Evolutionary conservation across 345 rosid genomes (phyloP).

Genomic region (Heritiera littoralis): DNA sequence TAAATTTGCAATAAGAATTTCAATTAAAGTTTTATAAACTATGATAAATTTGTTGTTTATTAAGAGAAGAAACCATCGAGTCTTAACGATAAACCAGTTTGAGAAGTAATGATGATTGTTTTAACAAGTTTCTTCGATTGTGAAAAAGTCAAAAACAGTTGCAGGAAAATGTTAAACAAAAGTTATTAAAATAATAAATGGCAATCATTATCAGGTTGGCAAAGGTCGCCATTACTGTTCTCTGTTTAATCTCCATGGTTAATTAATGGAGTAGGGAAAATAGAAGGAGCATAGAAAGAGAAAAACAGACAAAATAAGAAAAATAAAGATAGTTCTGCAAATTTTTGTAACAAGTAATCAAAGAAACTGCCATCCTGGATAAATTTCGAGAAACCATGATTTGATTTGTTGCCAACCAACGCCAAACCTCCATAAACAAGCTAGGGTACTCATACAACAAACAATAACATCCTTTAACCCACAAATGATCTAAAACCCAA

Average conservation of each 20-base stretch:
- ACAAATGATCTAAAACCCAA: background rate
- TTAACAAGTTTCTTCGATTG: background rate
- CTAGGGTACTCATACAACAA: background rate
- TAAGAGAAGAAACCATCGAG: background rate
- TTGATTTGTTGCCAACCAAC: background rate
- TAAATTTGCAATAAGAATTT: background rate
- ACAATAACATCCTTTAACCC: background rate
- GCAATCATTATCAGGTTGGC: constrained; percentile 35
- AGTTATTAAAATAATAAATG: constrained; percentile 16
- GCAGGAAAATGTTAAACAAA: background rate
- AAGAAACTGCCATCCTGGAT: background rate
- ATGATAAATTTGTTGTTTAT: background rate
- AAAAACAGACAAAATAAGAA: background rate
- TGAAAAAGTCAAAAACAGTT: constrained; percentile 10
- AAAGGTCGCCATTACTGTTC: constrained; percentile 9
- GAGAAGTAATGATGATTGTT: too few relatives aligned
- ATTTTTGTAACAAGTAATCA: background rate
- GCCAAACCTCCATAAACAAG: background rate
- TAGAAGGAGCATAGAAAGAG: background rate
- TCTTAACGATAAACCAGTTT: background rate
- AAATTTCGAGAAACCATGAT: constrained; percentile 4
- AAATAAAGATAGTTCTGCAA: background rate
- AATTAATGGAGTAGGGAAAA: background rate
- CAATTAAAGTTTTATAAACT: background rate
- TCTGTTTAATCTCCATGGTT: background rate